A percentile compares a stretch with the other conserved stretches of the same genome.
phyloP scores from a whole-genome alignment of 148 eudicot species.

The Euryodendron excelsum region DNA sequence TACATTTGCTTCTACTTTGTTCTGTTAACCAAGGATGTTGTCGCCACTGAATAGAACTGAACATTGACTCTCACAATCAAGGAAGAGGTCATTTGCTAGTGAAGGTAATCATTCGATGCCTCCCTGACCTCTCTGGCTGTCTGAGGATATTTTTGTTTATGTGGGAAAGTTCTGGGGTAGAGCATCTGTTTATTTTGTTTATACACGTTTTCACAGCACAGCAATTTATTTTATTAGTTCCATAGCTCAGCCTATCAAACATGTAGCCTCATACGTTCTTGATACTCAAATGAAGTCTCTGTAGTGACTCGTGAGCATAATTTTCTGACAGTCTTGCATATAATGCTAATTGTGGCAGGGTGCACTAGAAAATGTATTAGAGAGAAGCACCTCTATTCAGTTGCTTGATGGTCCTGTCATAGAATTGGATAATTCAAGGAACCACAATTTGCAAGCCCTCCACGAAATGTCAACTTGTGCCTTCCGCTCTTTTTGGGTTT shows the following conservation, averaged over 20 bases:
- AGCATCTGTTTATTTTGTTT: too few species aligned
- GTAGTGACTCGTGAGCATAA: not conserved
- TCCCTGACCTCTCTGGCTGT: too few species aligned
- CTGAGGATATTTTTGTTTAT: too few species aligned
- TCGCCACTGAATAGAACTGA: conserved; percentile 30
- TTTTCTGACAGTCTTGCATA: not conserved
- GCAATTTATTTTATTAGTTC: too few species aligned
- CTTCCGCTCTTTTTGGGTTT: conserved; percentile 31
- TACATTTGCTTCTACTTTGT: not conserved
- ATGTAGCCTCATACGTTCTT: too few species aligned
- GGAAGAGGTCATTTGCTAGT: conserved; percentile 42
- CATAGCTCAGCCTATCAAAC: too few species aligned
- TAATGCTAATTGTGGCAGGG: conserved; percentile 13
- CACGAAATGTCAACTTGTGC: conserved; percentile 25
- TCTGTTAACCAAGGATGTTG: conserved; percentile 29
- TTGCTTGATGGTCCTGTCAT: conserved; percentile 30
- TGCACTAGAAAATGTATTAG: conserved; percentile 32
- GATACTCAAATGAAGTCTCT: not conserved
- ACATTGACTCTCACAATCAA: conserved; percentile 31
- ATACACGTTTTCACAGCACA: too few species aligned
- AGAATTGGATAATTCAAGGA: conserved; percentile 22
- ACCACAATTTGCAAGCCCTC: conserved; percentile 11
- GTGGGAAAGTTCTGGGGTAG: too few species aligned
- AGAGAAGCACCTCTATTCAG: conserved; percentile 26
- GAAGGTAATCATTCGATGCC: too few species aligned